Base-by-base conservation (phyloP, 345 rosid species). In the Boechera divaricarpa region DNA sequence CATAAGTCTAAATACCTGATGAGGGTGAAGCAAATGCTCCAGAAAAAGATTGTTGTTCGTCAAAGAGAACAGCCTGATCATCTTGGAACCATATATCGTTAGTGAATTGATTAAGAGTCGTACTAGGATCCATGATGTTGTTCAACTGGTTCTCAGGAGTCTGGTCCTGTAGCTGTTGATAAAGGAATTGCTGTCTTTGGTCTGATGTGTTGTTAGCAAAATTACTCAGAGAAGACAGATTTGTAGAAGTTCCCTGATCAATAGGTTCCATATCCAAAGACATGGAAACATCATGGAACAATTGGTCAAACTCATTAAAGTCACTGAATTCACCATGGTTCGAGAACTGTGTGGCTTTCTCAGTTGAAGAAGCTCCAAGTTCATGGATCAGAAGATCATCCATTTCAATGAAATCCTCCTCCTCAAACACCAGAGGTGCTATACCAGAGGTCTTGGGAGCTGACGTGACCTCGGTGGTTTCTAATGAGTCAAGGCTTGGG, bases 321-420 rank as follows among this genome's bases (percentile, higher is more conserved):
- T 74, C 31, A 0, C 29, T 70, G 0, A 29, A 33, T 69, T 79
- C 82, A 63, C 70, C 79, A 69, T 33, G 54, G 72, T 49, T 47
- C 18, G 49, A 69, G 67, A 69, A 16, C 65, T 62, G 54, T 31
- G 55, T 10, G 1, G 76, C 5, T 12, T 54, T 69, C 41, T 74
- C 76, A 56, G 29, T 42, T 53, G 79, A 54, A 54, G 45, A 63
- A 53, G 32, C 54, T 68, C 71, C 72, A 16, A 82, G 78, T 63
- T 81, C 89, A 55, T 85, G 75, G 69, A 53, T 76, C 42, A 69
- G 18, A 59, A 95, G 94, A 85, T 92, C 98, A 82, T 89, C 87
- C 29, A 94, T 85, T 87, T 92, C 98, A 80, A 95, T 85, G 85
- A 84, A 95, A 86, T 85, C 92, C 61, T 89, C 82, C 75, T 67